Base-by-base conservation (phyloP, 805 yeast species). In the Candida gorgasii region DNA sequence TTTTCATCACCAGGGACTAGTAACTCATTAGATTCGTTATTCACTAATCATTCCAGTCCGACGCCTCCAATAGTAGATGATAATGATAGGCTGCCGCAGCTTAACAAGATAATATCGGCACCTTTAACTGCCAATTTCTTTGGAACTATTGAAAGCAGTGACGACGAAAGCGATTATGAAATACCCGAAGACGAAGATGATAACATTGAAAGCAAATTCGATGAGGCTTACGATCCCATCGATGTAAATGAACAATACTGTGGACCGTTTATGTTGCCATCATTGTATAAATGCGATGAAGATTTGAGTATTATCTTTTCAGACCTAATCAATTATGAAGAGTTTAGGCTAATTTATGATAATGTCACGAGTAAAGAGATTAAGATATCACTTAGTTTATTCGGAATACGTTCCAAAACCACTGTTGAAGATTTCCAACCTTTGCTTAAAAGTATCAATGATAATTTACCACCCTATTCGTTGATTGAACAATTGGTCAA, bases 241-340 rank as follows among this genome's bases (percentile, higher is more conserved):
- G 42, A 39, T 39, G 4, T 3, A 5, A 30, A 39, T 32, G 5
- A n/a, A 4, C 36, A 39, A 18, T 38, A n/a, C 17, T 26, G 27
- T 31, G 42, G 42, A 3, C 42, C 42, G 3, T 39, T 22, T 19
- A 31, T 32, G 3, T 39, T 31, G 37, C 11, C 7, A 12, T 36
- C 42, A 4, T 39, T 39, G 32, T 39, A 16, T 14, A 39, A 32
- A 26, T 18, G 22, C n/a, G 42, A 39, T 31, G 27, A 26, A 11
- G 32, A 23, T n/a, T 26, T 39, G 17, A 31, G 14, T 11, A 4
- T 19, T 3, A 15, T 39, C 4, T 39, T 23, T 31, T 16, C 14
- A n/a, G 13, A 31, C n/a, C 8, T 40, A n/a, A 17, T 13, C 12
- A 33, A 34, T 15, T 26, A 27, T 40, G 39, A 40, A 24, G 39